Evolutionary conservation across 495 filamentous ascomycete species (phyloP).

Genomic region (Baudoinia panamericana): DNA sequence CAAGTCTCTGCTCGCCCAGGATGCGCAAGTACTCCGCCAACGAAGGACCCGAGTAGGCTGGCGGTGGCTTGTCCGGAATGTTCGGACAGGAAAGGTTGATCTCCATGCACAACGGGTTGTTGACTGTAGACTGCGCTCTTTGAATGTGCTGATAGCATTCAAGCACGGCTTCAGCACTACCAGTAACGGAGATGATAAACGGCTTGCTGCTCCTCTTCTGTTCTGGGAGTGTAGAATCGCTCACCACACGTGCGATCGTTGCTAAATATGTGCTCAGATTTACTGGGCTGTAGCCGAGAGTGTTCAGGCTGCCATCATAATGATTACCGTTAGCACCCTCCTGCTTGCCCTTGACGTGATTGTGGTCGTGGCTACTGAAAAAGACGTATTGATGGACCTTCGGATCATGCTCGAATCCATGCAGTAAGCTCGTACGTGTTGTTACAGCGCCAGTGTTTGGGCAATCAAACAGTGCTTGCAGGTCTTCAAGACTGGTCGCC

Average conservation of each 20-base stretch:
- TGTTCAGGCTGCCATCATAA: slow-evolving; percentile 29
- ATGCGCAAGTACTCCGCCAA: slow-evolving; percentile 38
- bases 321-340: slow-evolving; percentile 1
- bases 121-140: slow-evolving; percentile 18
- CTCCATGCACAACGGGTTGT: slow-evolving; percentile 44
- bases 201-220: slow-evolving; percentile 31
- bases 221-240: slow-evolving; percentile 4
- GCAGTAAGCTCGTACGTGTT: slow-evolving; percentile 47
- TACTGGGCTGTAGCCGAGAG: slow-evolving; percentile 34
- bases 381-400: slow-evolving; percentile 33
- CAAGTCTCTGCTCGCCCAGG: neutral
- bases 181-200: slow-evolving; percentile 61
- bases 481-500: slow-evolving; percentile 48
- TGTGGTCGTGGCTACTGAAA: slow-evolving; percentile 25
- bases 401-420: slow-evolving; percentile 46
- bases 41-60: slow-evolving; percentile 42
- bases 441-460: slow-evolving; percentile 55
- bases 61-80: slow-evolving; percentile 51
- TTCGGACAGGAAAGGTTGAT: slow-evolving; percentile 66
- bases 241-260: slow-evolving; percentile 23
- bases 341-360: neutral
- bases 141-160: slow-evolving; percentile 32
- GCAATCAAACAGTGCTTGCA: slow-evolving; percentile 42
- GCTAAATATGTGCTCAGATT: slow-evolving; percentile 26
- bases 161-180: slow-evolving; percentile 36